A percentile compares a stretch with the other conserved stretches of the same genome.
phyloP scores from a whole-genome alignment of 257 asterid species.

The Solanum chaucha region DNA sequence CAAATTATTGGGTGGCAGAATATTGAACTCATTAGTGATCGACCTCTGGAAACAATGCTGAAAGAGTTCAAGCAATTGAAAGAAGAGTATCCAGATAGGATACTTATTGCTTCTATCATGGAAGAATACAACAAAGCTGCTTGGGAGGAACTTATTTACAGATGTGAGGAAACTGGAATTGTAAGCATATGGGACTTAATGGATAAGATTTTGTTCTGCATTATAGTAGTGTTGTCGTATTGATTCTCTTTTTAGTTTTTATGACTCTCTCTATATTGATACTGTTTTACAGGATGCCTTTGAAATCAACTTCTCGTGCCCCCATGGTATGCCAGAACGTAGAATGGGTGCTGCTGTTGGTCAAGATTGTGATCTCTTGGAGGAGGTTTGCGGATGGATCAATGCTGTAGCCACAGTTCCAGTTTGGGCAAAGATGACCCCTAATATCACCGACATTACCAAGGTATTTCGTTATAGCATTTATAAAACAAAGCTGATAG shows the following conservation, averaged over 20 bases:
- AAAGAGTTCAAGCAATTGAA: constrained; percentile 76
- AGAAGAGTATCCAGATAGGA: constrained; percentile 84
- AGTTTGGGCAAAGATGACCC: constrained; percentile 99
- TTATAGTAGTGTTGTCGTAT: not conserved
- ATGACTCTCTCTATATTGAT: constrained; percentile 5
- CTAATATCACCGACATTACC: constrained; percentile 81
- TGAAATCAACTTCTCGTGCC: constrained; percentile 88
- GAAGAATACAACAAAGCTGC: constrained; percentile 85
- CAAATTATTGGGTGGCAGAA: constrained; percentile 92
- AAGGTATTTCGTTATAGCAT: constrained; percentile 29
- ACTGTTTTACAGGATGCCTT: constrained; percentile 56
- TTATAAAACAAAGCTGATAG: not conserved
- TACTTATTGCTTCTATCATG: constrained; percentile 95
- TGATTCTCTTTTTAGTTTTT: not conserved
- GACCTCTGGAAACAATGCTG: constrained; percentile 87
- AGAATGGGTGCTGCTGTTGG: constrained; percentile 99
- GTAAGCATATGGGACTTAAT: constrained; percentile 34
- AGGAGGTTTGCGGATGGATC: constrained; percentile 89
- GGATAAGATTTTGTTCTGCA: not conserved
- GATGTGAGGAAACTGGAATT: constrained; percentile 82
- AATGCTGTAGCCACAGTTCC: constrained; percentile 86
- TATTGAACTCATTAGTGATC: constrained; percentile 88
- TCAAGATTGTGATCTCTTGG: constrained; percentile 83
- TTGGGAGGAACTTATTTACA: constrained; percentile 89
- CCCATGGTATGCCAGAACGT: constrained; percentile 99